Evolutionary conservation across 306 rosid genomes (phyloP).

Genomic region (Rosa chinensis): DNA sequence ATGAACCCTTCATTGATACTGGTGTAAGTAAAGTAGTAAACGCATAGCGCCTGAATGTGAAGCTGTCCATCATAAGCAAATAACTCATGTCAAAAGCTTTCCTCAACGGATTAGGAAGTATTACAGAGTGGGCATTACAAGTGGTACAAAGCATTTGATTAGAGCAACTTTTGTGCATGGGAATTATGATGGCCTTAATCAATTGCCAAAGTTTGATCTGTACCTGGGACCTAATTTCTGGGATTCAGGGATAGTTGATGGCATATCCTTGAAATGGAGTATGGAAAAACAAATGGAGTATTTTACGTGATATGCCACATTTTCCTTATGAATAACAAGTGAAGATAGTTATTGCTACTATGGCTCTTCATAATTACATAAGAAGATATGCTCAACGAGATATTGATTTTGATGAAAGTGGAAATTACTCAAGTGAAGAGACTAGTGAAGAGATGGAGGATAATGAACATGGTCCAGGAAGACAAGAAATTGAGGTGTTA

Average conservation of each 20-base stretch:
- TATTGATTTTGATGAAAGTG: too few species aligned
- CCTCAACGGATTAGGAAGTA: slow-evolving; percentile 53
- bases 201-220: slow-evolving; percentile 39
- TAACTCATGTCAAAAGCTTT: slow-evolving; percentile 39
- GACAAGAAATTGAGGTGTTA: too few species aligned
- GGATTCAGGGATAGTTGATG: slow-evolving; percentile 28
- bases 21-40: slow-evolving; percentile 32
- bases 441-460: too few species aligned
- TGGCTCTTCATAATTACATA: too few species aligned
- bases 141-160: not conserved
- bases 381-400: too few species aligned
- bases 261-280: not conserved
- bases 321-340: too few species aligned
- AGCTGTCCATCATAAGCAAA: slow-evolving; percentile 15
- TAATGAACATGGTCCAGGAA: too few species aligned
- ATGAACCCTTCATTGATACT: slow-evolving; percentile 34
- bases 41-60: slow-evolving; percentile 6
- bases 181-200: slow-evolving; percentile 38
- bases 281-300: too few species aligned
- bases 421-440: too few species aligned
- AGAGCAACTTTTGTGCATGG: slow-evolving; percentile 42
- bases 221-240: slow-evolving; percentile 42
- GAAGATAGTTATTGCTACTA: too few species aligned
- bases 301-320: too few species aligned
- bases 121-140: slow-evolving; percentile 36